These are phyloP conservation scores for Agaricus subrufescens DNA, from an alignment of 768 basidiomycete genomes.

Conservation along the genomic window DNA sequence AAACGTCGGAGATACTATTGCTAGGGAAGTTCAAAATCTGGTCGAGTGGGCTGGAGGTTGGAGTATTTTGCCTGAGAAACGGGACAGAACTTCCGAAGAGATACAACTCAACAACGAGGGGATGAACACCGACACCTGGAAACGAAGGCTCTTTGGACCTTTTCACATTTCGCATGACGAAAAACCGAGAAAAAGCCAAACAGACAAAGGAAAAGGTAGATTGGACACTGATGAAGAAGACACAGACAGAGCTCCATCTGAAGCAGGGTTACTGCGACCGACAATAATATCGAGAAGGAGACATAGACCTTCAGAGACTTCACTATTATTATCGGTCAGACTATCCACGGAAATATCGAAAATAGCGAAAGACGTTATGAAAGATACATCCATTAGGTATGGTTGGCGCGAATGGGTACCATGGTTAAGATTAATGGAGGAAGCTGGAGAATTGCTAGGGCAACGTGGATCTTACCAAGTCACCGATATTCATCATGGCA, in stretches of 20 bases:
- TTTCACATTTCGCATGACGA: no score
- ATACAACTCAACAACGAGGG: not conserved
- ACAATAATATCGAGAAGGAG: constrained; percentile 14
- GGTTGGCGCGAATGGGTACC: constrained; percentile 32
- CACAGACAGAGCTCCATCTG: no score
- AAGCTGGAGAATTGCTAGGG: constrained; percentile 9
- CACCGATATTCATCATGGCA: no score
- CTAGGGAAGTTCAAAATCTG: constrained; percentile 27
- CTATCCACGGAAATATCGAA: constrained; percentile 24
- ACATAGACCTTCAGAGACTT: not conserved
- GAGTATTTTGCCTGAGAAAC: constrained; percentile 24
- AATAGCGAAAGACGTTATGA: constrained; percentile 25
- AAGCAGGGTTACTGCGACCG: not conserved
- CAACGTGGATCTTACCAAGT: not conserved
- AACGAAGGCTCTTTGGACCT: not conserved
- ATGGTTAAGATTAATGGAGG: constrained; percentile 27
- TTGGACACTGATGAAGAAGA: no score
- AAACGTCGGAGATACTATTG: constrained; percentile 46
- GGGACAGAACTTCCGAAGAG: not conserved
- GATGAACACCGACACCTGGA: not conserved
- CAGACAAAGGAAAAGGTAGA: no score
- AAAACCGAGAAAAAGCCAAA: no score
- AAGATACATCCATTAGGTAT: constrained; percentile 23
- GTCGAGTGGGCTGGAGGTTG: constrained; percentile 24
- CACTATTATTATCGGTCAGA: constrained; percentile 14